These are phyloP conservation scores for Sisymbrium altissimum DNA, from an alignment of 345 rosid genomes.

Conservation along the genomic window DNA sequence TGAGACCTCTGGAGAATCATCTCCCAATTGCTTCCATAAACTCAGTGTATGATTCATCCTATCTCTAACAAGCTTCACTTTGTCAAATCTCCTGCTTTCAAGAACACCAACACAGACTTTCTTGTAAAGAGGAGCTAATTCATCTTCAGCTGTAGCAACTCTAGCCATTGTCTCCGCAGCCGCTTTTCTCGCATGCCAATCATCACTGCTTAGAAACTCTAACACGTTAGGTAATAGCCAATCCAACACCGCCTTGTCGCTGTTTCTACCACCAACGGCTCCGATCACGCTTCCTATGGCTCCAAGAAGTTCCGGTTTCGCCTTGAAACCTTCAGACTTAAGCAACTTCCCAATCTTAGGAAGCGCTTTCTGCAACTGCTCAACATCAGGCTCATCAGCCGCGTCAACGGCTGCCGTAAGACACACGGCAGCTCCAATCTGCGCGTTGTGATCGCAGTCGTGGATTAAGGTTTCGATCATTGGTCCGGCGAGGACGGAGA, in stretches of 20 bases:
- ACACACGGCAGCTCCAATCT: constrained; percentile 83
- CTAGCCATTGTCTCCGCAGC: constrained; percentile 83
- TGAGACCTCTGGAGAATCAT: constrained; percentile 43
- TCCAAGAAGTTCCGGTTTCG: constrained; percentile 64
- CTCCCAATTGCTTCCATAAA: constrained; percentile 68
- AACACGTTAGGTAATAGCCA: constrained; percentile 61
- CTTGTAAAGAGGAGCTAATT: constrained; percentile 54
- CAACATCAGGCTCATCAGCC: constrained; percentile 59
- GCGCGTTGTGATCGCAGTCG: constrained; percentile 71
- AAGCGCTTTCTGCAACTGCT: constrained; percentile 54
- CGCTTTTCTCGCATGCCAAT: constrained; percentile 86
- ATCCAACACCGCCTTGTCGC: constrained; percentile 45
- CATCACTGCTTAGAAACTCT: constrained; percentile 65
- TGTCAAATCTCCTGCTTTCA: constrained; percentile 74
- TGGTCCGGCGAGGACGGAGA: constrained; percentile 58
- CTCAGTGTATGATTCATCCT: constrained; percentile 74
- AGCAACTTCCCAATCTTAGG: constrained; percentile 70
- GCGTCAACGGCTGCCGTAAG: constrained; percentile 71
- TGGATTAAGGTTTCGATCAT: constrained; percentile 54
- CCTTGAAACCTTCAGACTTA: constrained; percentile 68
- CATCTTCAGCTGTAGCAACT: constrained; percentile 55
- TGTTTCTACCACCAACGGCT: constrained; percentile 53
- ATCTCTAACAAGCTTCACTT: constrained; percentile 88
- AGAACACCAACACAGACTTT: constrained; percentile 46
- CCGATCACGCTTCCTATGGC: constrained; percentile 62